Evolutionary conservation across 2,329 filamentous ascomycete species (phyloP), one percentile per base, ranked within the genome.

Genomic region (Plectosphaerella cucumerina): DNA sequence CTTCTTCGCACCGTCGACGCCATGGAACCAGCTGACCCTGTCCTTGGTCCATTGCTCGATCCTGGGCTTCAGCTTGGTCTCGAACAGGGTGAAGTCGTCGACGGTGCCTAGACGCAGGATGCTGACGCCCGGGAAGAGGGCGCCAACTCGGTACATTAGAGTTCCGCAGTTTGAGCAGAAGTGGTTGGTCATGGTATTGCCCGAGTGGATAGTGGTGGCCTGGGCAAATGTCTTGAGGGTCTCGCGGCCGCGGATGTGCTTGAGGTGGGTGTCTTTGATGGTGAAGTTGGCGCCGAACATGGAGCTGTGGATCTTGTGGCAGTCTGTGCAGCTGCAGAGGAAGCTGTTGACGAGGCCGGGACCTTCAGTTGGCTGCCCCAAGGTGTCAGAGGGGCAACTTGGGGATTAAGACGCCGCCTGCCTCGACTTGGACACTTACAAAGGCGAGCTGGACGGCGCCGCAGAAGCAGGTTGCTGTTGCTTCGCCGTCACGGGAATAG

Each of bases 281-380:
- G 71, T 70, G 59, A 85, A 82, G 65, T 81, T 84, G 49, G 78
- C 76, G 3, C 80, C 76, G 64, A 82, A 84, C 76, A 84, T 82
- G 1, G 80, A 82, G 0, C 81, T 79, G 0, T 80, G 84, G 53
- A 86, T 70, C 58, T 86, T 86, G 59, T 70, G 80, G 64, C 81
- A 85, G 65, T 86, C 81, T 33, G 66, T 62, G 62, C 82, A 86
- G 67, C 85, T 71, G 66, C 81, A 86, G 57, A 84, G 58, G 59
- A 84, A 84, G 5, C 69, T 74, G 53, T 67, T 64, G 17, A 77
- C 54, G 0, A 84, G 61, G 10, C 70, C 75, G 1, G 70, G 70
- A 1, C 64, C 70, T 53, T 73, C 56, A 17, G 66, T 74, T 2
- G 78, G 75, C 73, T 78, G 44, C 23, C 10, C 20, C 20, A 15